These are phyloP conservation scores for Citrus hindsii DNA, from an alignment of 345 rosid species.

Conservation along the genomic window DNA sequence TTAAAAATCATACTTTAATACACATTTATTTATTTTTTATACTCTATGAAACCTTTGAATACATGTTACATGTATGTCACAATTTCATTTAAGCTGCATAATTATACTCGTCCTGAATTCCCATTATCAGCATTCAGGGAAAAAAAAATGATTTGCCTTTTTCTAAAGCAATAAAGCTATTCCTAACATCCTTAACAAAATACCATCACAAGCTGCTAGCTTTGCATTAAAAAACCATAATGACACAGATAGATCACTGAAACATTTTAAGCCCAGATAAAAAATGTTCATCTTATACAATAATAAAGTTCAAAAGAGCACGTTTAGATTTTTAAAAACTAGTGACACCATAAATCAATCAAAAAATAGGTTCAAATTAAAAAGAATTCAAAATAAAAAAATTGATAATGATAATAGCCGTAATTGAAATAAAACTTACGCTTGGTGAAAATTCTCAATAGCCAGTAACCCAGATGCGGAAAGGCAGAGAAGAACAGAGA, in stretches of 20 bases:
- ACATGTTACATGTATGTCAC: background rate
- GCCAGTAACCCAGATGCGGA: slow-evolving; percentile 50
- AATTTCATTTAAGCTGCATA: background rate
- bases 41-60: background rate
- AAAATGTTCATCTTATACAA: background rate
- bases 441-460: slow-evolving; percentile 58
- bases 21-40: background rate
- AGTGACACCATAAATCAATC: slow-evolving; percentile 6
- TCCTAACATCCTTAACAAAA: background rate
- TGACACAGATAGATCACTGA: slow-evolving; percentile 11
- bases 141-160: too few relatives aligned
- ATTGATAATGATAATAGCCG: background rate
- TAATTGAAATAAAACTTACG: slow-evolving; percentile 52
- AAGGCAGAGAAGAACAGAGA: slow-evolving; percentile 37
- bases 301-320: background rate
- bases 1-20: background rate
- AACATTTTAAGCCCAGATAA: background rate
- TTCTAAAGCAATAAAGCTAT: background rate
- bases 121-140: background rate
- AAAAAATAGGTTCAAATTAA: slow-evolving; percentile 1
- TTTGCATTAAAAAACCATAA: background rate
- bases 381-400: background rate
- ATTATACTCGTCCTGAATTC: background rate
- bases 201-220: background rate
- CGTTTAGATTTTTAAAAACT: background rate